phyloP scores from a whole-genome alignment of 1,139 yeast genomes.

The Candida glucosophila region DNA sequence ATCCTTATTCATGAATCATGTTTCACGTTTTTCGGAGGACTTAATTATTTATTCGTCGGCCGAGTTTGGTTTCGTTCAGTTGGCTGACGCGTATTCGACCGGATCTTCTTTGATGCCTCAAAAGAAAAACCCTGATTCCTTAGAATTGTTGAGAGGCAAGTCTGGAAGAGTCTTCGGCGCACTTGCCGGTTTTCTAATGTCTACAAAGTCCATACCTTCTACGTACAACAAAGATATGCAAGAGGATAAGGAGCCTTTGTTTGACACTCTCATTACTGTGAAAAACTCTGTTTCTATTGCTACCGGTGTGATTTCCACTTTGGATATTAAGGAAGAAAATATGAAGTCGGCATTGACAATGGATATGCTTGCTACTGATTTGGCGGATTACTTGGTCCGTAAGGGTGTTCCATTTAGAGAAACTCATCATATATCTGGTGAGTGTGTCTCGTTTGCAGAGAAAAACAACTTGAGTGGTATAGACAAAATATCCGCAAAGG shows the following conservation, averaged over 20 bases:
- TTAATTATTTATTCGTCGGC: slow-evolving; percentile 93
- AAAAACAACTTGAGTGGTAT: slow-evolving; percentile 67
- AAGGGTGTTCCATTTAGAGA: slow-evolving; percentile 99
- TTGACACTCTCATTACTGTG: slow-evolving; percentile 83
- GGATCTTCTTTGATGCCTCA: slow-evolving; percentile 99
- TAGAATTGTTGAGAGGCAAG: slow-evolving; percentile 92
- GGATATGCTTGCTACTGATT: slow-evolving; percentile 98
- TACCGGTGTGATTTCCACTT: slow-evolving; percentile 90
- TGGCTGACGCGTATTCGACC: slow-evolving; percentile 96
- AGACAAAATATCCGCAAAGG: slow-evolving; percentile 68
- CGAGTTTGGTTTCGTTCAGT: slow-evolving; percentile 87
- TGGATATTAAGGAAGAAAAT: slow-evolving; percentile 57
- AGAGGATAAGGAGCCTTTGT: slow-evolving; percentile 96
- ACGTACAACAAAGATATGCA: slow-evolving; percentile 98
- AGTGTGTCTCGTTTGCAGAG: slow-evolving; percentile 90
- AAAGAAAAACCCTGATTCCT: slow-evolving; percentile 94
- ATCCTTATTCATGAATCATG: slow-evolving; percentile 89
- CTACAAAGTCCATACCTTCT: slow-evolving; percentile 90
- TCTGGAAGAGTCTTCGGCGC: slow-evolving; percentile 96
- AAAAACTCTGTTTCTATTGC: slow-evolving; percentile 91
- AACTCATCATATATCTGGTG: slow-evolving; percentile 97
- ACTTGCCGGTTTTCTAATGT: slow-evolving; percentile 91
- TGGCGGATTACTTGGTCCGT: slow-evolving; percentile 94
- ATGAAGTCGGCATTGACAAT: slow-evolving; percentile 88
- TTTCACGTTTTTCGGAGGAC: slow-evolving; percentile 91